phyloP scores from a whole-genome alignment of 768 basidiomycete genomes.

The Mycena galericulata region DNA sequence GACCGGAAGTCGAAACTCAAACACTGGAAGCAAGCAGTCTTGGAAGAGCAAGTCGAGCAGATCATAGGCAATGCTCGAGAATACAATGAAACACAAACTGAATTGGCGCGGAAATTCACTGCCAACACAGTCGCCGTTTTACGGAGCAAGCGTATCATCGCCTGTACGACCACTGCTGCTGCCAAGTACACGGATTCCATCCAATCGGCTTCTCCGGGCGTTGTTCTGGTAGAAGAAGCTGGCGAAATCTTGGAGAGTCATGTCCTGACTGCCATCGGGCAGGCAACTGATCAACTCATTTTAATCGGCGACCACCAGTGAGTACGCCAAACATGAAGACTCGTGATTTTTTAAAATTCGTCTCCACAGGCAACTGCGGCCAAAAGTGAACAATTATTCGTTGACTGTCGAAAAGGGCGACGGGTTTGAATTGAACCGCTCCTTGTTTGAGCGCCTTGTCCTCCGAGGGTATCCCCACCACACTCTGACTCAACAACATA shows the following conservation, averaged over 20 bases:
- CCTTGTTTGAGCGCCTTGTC: constrained; percentile 77
- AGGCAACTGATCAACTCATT: constrained; percentile 62
- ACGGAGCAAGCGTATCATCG: constrained; percentile 65
- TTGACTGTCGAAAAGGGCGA: constrained; percentile 77
- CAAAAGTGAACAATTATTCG: constrained; percentile 74
- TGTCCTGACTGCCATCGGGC: constrained; percentile 66
- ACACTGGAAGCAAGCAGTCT: constrained; percentile 52
- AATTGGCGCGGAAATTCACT: constrained; percentile 49
- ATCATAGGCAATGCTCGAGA: constrained; percentile 47
- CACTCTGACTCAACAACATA: constrained; percentile 69
- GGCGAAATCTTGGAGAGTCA: constrained; percentile 81
- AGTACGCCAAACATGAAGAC: constrained; percentile 31
- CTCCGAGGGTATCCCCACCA: constrained; percentile 70
- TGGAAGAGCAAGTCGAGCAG: constrained; percentile 47
- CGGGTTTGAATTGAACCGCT: constrained; percentile 74
- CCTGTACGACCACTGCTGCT: constrained; percentile 77
- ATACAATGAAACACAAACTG: constrained; percentile 56
- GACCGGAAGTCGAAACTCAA: constrained; percentile 42
- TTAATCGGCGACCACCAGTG: constrained; percentile 82
- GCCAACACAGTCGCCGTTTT: constrained; percentile 51
- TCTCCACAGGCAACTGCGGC: constrained; percentile 69
- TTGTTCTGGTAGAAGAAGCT: constrained; percentile 74
- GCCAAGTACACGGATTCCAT: constrained; percentile 68
- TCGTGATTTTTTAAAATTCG: not conserved
- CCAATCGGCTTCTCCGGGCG: constrained; percentile 57